Evolutionary conservation across 2,329 filamentous ascomycete genomes (phyloP), one percentile per base, ranked within the genome.

Genomic region (Scolecobasidium constrictum): DNA sequence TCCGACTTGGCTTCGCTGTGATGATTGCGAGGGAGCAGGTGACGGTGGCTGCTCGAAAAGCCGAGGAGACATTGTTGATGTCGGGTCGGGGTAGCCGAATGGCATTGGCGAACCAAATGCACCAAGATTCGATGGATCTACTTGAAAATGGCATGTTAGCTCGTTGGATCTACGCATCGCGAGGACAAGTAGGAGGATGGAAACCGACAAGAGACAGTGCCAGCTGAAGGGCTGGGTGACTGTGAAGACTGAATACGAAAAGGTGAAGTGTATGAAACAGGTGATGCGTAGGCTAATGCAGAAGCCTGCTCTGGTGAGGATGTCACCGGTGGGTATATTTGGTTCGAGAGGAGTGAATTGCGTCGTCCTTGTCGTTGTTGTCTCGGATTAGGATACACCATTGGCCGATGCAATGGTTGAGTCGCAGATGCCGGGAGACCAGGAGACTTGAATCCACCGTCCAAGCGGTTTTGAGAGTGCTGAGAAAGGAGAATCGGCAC

Each of bases 61-160:
- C 49, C 64, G 63, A 47, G 63, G 60, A 20, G 62, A 61, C 22
- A 65, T 63, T 11, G 62, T 59, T 31, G 60, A 58, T 13, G 59
- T 55, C 33, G 56, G 55, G 12, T 67, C 62, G 18, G 59, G 58
- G 42, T 62, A 67, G 15, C 61, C 26, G 48, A 61, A 67, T 16
- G 61, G 53, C 26, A 61, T 48, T 12, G 62, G 58, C 26, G 61
- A 61, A 9, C 53, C 49, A 47, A 68, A 69, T 18, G 72, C 67
- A 44, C 77, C 71, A 36, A 78, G 73, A 28, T 78, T 60, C 18
- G 70, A 73, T 22, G 75, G 75, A 59, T 78, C 75, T 78, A 50
- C 20, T 15, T 31, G 34, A 13, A 17, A 28, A 42, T 28, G 45
- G 31, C 37, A 13, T 23, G 42, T 43, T 23, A 35, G 23, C 13